These are phyloP conservation scores for Metarhizium brunneum DNA, from an alignment of 2,329 filamentous ascomycete genomes.

Conservation along the genomic window DNA sequence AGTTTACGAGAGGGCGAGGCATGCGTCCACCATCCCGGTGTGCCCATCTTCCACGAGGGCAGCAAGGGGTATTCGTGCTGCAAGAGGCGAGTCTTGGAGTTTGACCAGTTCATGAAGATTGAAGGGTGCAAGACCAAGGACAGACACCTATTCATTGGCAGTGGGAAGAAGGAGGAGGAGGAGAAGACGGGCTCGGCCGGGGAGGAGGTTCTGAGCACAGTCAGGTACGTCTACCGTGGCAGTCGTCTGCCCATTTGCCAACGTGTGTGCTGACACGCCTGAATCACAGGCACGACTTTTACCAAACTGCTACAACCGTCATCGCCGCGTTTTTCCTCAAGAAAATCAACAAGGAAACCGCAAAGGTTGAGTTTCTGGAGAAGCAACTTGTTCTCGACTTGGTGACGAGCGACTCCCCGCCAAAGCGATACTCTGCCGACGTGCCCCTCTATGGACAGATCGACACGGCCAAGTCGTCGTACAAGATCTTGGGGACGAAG, in stretches of 20 bases:
- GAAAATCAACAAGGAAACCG: constrained; percentile 81
- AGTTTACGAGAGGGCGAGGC: constrained; percentile 57
- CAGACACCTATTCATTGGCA: constrained; percentile 77
- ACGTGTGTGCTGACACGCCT: background rate
- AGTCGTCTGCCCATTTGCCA: background rate
- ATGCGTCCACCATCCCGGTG: constrained; percentile 83
- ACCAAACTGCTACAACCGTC: constrained; percentile 78
- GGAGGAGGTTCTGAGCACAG: constrained; percentile 70
- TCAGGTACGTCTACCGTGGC: constrained; percentile 48
- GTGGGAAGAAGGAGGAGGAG: constrained; percentile 49
- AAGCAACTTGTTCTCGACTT: constrained; percentile 67
- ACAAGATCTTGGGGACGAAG: constrained; percentile 82
- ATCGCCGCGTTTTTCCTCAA: constrained; percentile 93
- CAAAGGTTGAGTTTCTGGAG: constrained; percentile 60
- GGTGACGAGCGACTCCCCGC: constrained; percentile 65
- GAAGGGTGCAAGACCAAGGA: constrained; percentile 78
- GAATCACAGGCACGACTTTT: constrained; percentile 64
- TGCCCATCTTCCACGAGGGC: constrained; percentile 92
- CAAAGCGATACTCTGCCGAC: constrained; percentile 67
- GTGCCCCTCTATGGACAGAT: constrained; percentile 72
- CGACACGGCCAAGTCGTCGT: constrained; percentile 64
- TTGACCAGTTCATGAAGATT: constrained; percentile 96
- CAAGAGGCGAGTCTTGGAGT: constrained; percentile 89
- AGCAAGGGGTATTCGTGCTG: constrained; percentile 98
- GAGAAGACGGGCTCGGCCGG: constrained; percentile 30